Evolutionary conservation across 2,329 filamentous ascomycete species (phyloP).

Genomic region (Cytospora chrysosperma): DNA sequence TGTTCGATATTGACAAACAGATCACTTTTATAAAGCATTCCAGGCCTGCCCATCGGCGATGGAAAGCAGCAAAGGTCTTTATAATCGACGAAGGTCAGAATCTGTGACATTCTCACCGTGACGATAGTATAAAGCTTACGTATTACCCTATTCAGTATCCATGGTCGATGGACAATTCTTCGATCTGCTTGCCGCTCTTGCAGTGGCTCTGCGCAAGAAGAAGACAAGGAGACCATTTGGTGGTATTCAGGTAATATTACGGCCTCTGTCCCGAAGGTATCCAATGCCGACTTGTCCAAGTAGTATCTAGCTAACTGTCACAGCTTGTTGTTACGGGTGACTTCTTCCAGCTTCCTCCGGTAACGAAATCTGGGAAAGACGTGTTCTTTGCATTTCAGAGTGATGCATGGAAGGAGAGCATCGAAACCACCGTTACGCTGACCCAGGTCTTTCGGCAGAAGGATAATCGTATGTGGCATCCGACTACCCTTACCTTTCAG

Average conservation of each 20-base stretch:
- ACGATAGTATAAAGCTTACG: background rate
- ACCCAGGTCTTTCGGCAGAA: conserved; percentile 76
- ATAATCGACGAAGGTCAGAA: conserved; percentile 61
- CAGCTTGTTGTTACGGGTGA: conserved; percentile 72
- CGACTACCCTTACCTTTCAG: background rate
- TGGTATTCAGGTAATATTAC: conserved; percentile 52
- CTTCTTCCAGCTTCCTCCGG: conserved; percentile 76
- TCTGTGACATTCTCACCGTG: fast-evolving
- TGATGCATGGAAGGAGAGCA: conserved; percentile 68
- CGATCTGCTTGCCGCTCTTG: conserved; percentile 71
- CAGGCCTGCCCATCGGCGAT: conserved; percentile 65
- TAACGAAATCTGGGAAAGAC: conserved; percentile 58
- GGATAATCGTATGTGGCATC: conserved; percentile 41
- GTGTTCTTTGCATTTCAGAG: conserved; percentile 73
- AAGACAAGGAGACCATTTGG: conserved; percentile 69
- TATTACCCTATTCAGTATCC: conserved; percentile 47
- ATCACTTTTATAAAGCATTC: conserved; percentile 72
- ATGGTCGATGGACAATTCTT: conserved; percentile 79
- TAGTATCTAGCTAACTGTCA: background rate
- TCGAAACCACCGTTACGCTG: conserved; percentile 71
- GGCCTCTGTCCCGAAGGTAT: fast-evolving
- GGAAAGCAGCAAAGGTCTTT: conserved; percentile 69
- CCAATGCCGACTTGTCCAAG: background rate
- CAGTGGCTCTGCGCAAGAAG: conserved; percentile 61
- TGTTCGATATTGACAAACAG: conserved; percentile 66